phyloP scores from a whole-genome alignment of 169 alveolate genomes.

The Perkinsus marinus region DNA sequence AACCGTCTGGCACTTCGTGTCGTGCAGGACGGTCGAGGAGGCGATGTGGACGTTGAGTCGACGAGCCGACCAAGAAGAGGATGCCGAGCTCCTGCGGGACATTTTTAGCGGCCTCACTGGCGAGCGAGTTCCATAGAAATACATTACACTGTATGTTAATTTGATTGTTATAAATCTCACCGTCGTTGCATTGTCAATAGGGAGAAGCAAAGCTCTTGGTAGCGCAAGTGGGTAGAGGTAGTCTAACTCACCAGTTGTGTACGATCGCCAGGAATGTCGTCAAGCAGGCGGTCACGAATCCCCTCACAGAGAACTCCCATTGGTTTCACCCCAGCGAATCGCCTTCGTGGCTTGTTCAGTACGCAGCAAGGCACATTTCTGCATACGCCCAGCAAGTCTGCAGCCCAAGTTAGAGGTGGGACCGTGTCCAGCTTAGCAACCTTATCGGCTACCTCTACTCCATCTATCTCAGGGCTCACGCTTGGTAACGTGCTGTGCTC shows the following conservation, averaged over 20 bases:
- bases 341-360: neutral
- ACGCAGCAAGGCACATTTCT: neutral
- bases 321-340: neutral
- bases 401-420: neutral
- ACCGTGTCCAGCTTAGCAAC: neutral
- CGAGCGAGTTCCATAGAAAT: neutral
- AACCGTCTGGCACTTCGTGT: neutral
- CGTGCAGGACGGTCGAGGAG: neutral
- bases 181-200: neutral
- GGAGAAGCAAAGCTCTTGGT: too few species aligned
- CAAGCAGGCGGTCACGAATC: neutral
- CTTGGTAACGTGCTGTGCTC: neutral
- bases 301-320: neutral
- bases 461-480: neutral
- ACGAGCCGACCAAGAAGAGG: neutral
- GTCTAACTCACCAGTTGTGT: too few species aligned
- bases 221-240: too few species aligned
- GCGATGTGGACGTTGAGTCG: neutral
- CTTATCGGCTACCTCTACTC: neutral
- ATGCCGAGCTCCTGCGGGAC: neutral
- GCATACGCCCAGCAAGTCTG: neutral
- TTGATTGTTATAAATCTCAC: neutral
- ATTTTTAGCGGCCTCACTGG: neutral
- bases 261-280: neutral
- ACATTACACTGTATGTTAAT: neutral